Percentiles rank a stretch among this genome's conserved stretches.
phyloP scores from a whole-genome alignment of 2,329 filamentous ascomycete genomes.

The Fusarium musae region DNA sequence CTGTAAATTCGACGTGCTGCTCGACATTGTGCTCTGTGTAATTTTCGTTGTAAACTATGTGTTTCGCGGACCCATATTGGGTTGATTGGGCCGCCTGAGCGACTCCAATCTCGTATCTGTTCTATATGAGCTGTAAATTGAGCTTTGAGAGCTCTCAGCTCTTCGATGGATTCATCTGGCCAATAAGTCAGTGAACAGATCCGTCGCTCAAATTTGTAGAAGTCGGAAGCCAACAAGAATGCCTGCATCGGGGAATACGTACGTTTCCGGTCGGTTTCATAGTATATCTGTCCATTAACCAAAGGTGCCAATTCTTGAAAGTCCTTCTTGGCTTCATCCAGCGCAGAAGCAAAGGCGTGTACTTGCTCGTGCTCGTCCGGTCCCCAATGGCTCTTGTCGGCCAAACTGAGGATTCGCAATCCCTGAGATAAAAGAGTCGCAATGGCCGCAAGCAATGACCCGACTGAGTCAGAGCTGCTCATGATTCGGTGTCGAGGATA shows the following conservation, averaged over 20 bases:
- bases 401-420: slow-evolving; percentile 64
- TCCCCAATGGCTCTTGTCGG: slow-evolving; percentile 69
- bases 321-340: slow-evolving; percentile 69
- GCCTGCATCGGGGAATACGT: slow-evolving; percentile 42
- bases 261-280: slow-evolving; percentile 67
- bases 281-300: slow-evolving; percentile 67
- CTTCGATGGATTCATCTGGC: slow-evolving; percentile 64
- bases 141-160: slow-evolving; percentile 58
- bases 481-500: slow-evolving; percentile 43
- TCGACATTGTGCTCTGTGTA: slow-evolving; percentile 68
- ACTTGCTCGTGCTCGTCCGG: slow-evolving; percentile 69
- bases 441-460: slow-evolving; percentile 67
- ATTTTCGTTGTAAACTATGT: slow-evolving; percentile 57
- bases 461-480: slow-evolving; percentile 63
- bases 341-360: slow-evolving; percentile 63
- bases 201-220: not conserved
- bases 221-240: not conserved
- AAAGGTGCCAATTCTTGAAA: slow-evolving; percentile 67
- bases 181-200: slow-evolving; percentile 6
- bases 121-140: slow-evolving; percentile 61
- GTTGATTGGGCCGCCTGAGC: slow-evolving; percentile 65
- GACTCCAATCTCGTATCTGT: slow-evolving; percentile 65
- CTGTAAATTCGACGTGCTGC: slow-evolving; percentile 67
- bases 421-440: slow-evolving; percentile 64
- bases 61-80: slow-evolving; percentile 67